A percentile compares a stretch with the other conserved stretches of the same genome.
Evolutionary conservation across 2,329 filamentous ascomycete species (phyloP).

Genomic region (Camptophora hylomeconis): DNA sequence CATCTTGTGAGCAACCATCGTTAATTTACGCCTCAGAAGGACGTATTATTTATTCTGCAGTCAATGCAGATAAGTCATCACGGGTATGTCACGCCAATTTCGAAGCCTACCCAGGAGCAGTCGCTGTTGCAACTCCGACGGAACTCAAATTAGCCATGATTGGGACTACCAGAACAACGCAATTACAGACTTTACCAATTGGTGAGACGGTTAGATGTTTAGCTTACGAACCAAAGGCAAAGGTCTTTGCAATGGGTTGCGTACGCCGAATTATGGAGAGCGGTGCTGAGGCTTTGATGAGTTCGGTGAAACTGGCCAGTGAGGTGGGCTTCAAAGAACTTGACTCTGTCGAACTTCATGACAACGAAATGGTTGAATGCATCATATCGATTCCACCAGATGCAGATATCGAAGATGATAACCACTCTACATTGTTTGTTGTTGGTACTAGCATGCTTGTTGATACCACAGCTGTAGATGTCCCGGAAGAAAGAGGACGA

Average conservation of each 20-base stretch:
- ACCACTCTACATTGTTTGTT: slow-evolving; percentile 66
- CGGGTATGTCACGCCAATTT: slow-evolving; percentile 73
- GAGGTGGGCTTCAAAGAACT: slow-evolving; percentile 75
- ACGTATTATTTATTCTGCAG: slow-evolving; percentile 80
- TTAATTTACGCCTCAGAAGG: slow-evolving; percentile 84
- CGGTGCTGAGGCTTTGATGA: slow-evolving; percentile 63
- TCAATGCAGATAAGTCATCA: slow-evolving; percentile 75
- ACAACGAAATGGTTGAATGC: slow-evolving; percentile 69
- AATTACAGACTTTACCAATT: slow-evolving; percentile 68
- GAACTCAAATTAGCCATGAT: slow-evolving; percentile 70
- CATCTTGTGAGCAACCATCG: slow-evolving; percentile 86
- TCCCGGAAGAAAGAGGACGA: slow-evolving; percentile 40
- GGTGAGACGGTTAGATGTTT: slow-evolving; percentile 75
- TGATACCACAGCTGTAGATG: slow-evolving; percentile 46
- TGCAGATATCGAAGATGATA: slow-evolving; percentile 43
- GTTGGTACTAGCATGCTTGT: slow-evolving; percentile 69
- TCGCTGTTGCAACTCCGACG: slow-evolving; percentile 64
- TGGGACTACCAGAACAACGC: slow-evolving; percentile 74
- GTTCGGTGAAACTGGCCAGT: slow-evolving; percentile 79
- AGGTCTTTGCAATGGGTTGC: slow-evolving; percentile 76
- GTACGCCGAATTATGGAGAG: slow-evolving; percentile 59
- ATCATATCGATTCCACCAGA: slow-evolving; percentile 47
- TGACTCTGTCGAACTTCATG: slow-evolving; percentile 52
- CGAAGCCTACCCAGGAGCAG: slow-evolving; percentile 64
- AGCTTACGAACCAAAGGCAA: slow-evolving; percentile 66